Conservation (phyloP, 2,329 filamentous ascomycete species). For the Zalaria obscura region DNA sequence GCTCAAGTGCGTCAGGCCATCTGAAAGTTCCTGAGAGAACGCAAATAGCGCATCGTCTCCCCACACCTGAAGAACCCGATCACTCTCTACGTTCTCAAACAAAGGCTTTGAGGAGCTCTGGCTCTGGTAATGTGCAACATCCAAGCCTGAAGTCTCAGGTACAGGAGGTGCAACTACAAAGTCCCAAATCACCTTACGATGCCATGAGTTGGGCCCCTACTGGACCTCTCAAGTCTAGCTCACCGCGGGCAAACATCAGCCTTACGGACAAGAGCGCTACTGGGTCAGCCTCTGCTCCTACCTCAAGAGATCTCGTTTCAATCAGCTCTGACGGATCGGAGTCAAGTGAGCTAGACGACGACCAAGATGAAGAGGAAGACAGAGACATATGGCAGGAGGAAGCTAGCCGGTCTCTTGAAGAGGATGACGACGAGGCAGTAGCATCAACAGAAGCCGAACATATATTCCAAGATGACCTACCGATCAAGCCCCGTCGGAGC, state of each 20-base stretch:
- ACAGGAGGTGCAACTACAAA: background rate
- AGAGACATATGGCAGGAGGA: slow-evolving; percentile 34
- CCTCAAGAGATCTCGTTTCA: no score
- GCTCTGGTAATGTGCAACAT: background rate
- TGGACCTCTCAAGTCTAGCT: slow-evolving; percentile 1
- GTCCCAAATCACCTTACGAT: slow-evolving; percentile 6
- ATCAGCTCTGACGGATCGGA: no score
- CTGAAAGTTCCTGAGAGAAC: background rate
- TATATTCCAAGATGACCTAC: slow-evolving; percentile 16
- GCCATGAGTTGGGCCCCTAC: slow-evolving; percentile 14
- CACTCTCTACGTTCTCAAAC: background rate
- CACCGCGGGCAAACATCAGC: no score
- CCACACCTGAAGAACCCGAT: slow-evolving; percentile 6
- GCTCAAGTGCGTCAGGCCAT: no score
- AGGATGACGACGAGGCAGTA: slow-evolving; percentile 5
- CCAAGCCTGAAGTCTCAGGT: background rate
- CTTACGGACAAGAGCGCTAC: no score
- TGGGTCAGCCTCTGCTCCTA: no score
- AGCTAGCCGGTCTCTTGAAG: slow-evolving; percentile 23
- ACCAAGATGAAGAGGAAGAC: slow-evolving; percentile 10
- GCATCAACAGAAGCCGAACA: slow-evolving; percentile 4
- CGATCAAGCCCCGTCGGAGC: slow-evolving; percentile 19
- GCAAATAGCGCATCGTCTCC: slow-evolving; percentile 6
- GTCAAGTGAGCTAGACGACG: background rate
- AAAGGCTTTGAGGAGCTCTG: background rate